Evolutionary conservation across 768 basidiomycete genomes (phyloP), one percentile per base, ranked within the genome.

Genomic region (Hebeloma cylindrosporum): DNA sequence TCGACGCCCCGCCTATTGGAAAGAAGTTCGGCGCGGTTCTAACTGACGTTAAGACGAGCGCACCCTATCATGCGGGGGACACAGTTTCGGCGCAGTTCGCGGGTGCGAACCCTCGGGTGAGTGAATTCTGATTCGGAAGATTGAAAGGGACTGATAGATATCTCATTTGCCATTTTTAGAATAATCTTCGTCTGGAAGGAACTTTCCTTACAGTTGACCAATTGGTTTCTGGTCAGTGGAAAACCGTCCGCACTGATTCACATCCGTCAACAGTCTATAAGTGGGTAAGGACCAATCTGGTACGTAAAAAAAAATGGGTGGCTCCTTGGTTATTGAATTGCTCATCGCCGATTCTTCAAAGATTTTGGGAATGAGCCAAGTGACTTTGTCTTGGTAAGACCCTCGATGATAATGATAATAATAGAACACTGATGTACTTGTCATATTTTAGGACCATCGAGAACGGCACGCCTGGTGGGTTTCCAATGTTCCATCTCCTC

Each of bases 91-190:
- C 75, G 10, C 68, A 71, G 39, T 90, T 90, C 50, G 80, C 85
- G 36, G 87, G 85, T 33, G 88, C 87, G 30, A 86, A 88, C 59
- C 88, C 87, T 0, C 72, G 88, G 65, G 85, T 87, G 52, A 51
- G 78, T 61, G 23, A 29, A 33, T 30, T 23, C 44, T 39, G 51
- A 9, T 47, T 43, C 27, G 34, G 43, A 48, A 47, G 4, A 20
- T 46, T 51, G 32, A 16, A 27, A 44, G 20, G n/a, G 29, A 14
- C 23, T 32, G 31, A 35, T 44, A 25, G 27, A 18, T 30, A 23
- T 28, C 21, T 37, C 13, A 47, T 30, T 16, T 21, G 23, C 20
- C 18, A 20, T 16, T 43, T 28, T 41, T 50, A 88, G 85, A 91
- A 91, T 55, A 89, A 90, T 57, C 74, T 88, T 23, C 78, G 80